Conservation (phyloP, 257 asterid species). For the Ligustrum vulgare region DNA sequence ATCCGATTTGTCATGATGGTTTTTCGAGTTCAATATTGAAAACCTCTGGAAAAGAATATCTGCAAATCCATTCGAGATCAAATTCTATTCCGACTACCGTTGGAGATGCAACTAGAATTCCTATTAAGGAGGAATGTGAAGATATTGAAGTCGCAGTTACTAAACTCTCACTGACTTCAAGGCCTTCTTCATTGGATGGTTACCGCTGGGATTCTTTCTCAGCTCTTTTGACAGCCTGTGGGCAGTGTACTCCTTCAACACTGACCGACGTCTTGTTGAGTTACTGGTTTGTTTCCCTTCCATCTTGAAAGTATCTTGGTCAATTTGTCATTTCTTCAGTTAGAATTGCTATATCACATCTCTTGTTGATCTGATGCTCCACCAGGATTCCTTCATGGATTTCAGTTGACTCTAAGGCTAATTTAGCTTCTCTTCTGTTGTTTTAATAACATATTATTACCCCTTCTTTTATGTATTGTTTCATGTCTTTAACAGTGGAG, state of each 20-base stretch:
- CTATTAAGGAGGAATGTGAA: conserved; percentile 44
- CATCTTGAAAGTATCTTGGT: conserved; percentile 17
- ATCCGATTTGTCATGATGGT: conserved; percentile 26
- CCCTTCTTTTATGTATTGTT: conserved; percentile 11
- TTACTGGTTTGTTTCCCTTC: conserved; percentile 63
- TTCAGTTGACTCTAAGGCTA: background rate
- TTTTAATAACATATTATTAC: background rate
- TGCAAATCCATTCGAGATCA: conserved; percentile 34
- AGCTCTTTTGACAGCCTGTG: conserved; percentile 85
- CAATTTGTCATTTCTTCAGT: conserved; percentile 14
- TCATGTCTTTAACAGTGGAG: background rate
- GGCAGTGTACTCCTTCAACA: conserved; percentile 72
- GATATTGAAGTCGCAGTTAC: conserved; percentile 61
- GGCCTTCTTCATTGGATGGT: conserved; percentile 50
- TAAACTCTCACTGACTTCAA: conserved; percentile 70
- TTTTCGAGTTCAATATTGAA: conserved; percentile 32
- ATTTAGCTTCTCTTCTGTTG: conserved; percentile 10
- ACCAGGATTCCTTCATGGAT: conserved; percentile 12
- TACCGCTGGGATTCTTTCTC: conserved; percentile 63
- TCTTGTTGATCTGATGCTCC: conserved; percentile 7
- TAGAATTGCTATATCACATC: conserved; percentile 11
- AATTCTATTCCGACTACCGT: conserved; percentile 32
- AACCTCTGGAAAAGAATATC: conserved; percentile 35
- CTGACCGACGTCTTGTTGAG: conserved; percentile 49
- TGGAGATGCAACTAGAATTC: conserved; percentile 36